Conservation (phyloP, 1,284 basidiomycete species). For the Trametes sp. region DNA sequence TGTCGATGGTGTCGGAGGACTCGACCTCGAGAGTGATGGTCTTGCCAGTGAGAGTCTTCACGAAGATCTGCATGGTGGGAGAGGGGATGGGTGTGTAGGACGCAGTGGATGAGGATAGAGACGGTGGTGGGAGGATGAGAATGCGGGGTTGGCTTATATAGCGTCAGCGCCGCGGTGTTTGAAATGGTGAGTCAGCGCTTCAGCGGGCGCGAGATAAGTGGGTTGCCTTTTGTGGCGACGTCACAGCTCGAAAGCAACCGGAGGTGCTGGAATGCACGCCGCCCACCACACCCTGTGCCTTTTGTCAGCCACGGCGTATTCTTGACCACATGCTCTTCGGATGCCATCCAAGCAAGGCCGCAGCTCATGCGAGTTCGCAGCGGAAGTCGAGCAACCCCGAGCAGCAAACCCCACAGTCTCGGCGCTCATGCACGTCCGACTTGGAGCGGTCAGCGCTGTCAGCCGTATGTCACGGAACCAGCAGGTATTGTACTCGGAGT, state of each 20-base stretch:
- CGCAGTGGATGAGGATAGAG: constrained; percentile 21
- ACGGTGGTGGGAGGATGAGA: constrained; percentile 11
- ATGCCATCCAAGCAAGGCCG: not conserved
- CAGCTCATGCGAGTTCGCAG: not conserved
- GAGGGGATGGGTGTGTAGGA: constrained; percentile 11
- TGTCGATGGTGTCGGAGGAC: constrained; percentile 86
- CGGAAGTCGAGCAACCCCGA: not conserved
- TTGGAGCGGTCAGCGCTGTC: not conserved
- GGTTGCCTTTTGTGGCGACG: constrained; percentile 21
- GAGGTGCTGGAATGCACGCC: constrained; percentile 23
- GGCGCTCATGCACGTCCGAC: not conserved
- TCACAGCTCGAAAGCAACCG: constrained; percentile 21
- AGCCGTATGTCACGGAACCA: not conserved
- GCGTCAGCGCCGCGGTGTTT: constrained; percentile 27
- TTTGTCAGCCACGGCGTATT: not conserved
- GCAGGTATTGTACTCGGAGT: not conserved
- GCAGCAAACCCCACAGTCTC: not conserved
- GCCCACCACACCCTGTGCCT: not conserved
- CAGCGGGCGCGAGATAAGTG: constrained; percentile 11
- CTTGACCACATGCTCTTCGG: not conserved
- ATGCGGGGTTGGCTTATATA: constrained; percentile 31
- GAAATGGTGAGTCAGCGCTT: constrained; percentile 32
- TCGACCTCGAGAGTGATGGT: constrained; percentile 90
- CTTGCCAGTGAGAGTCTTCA: constrained; percentile 89
- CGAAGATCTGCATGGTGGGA: constrained; percentile 79